Conservation (phyloP, 2,329 filamentous ascomycete genomes). For the Metarhizium guizhouense region DNA sequence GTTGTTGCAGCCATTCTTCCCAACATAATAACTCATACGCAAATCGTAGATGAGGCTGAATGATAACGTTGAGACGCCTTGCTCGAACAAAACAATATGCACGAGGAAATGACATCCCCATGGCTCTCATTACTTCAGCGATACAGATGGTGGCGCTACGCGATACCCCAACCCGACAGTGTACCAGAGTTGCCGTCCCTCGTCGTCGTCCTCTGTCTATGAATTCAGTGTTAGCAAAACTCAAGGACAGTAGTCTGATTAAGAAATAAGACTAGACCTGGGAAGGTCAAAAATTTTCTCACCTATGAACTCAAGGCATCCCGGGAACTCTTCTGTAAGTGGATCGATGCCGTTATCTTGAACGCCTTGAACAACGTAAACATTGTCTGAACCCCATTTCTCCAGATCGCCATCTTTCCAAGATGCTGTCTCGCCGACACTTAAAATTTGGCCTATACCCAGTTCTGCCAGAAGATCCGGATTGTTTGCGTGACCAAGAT, state of each 20-base stretch:
- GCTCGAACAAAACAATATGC: constrained; percentile 97
- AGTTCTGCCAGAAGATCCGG: constrained; percentile 69
- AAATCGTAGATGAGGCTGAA: constrained; percentile 92
- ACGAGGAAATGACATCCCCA: constrained; percentile 74
- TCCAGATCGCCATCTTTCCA: constrained; percentile 68
- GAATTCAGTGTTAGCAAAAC: constrained; percentile 4
- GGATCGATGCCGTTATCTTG: constrained; percentile 97
- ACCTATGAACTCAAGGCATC: constrained; percentile 91
- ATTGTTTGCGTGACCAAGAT: constrained; percentile 89
- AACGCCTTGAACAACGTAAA: constrained; percentile 74
- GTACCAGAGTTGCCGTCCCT: constrained; percentile 80
- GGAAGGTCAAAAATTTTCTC: constrained; percentile 8
- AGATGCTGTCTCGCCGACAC: constrained; percentile 79
- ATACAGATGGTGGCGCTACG: constrained; percentile 96
- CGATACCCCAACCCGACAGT: constrained; percentile 93
- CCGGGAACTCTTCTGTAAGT: constrained; percentile 73
- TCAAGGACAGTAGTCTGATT: not conserved
- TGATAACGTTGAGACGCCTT: constrained; percentile 89
- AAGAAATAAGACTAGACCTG: not conserved
- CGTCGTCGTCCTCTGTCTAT: constrained; percentile 69
- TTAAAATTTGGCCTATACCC: constrained; percentile 80
- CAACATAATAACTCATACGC: constrained; percentile 93
- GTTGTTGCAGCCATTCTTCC: constrained; percentile 67
- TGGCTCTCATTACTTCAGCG: constrained; percentile 87
- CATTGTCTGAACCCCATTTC: constrained; percentile 67